Percentiles rank a stretch among this genome's conserved stretches.
These are phyloP conservation scores for Leucocoprinus birnbaumii DNA, from an alignment of 768 basidiomycete genomes.

Conservation along the genomic window DNA sequence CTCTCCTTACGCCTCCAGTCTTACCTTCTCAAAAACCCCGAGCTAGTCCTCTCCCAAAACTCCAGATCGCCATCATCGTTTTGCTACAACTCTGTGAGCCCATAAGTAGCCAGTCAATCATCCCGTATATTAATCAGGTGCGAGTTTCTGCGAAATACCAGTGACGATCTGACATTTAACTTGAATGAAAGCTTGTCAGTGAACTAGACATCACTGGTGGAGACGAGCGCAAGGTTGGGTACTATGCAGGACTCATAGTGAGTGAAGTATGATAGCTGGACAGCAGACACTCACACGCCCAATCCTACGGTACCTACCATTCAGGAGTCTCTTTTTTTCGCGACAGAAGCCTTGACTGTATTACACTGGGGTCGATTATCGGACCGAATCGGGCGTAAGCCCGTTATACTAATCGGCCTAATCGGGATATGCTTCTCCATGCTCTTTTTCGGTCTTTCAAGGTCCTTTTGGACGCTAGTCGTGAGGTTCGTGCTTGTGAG, in stretches of 20 bases:
- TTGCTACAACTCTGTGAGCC: conserved; percentile 56
- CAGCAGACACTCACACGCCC: no score
- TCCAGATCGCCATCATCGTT: conserved; percentile 42
- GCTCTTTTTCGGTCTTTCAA: conserved; percentile 59
- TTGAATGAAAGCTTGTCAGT: conserved; percentile 54
- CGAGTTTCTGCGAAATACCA: background rate
- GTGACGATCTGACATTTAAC: background rate
- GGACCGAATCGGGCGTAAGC: conserved; percentile 58
- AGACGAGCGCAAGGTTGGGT: conserved; percentile 62
- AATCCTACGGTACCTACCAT: no score
- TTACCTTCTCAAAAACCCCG: conserved; percentile 15
- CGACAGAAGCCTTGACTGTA: conserved; percentile 52
- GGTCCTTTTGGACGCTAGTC: conserved; percentile 51
- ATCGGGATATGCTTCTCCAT: conserved; percentile 51
- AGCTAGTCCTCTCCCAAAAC: conserved; percentile 35
- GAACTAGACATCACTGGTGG: conserved; percentile 63
- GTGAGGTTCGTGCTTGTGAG: conserved; percentile 42
- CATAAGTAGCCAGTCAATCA: conserved; percentile 50
- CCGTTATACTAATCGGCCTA: conserved; percentile 54
- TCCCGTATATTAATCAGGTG: conserved; percentile 63
- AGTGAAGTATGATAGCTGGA: no score
- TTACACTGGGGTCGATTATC: conserved; percentile 66
- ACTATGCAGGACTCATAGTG: conserved; percentile 64
- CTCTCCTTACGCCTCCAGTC: conserved; percentile 21
- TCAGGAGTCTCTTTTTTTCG: conserved; percentile 63